Evolutionary conservation across 2,329 filamentous ascomycete genomes (phyloP).

Genomic region (Ophiostoma quercus): DNA sequence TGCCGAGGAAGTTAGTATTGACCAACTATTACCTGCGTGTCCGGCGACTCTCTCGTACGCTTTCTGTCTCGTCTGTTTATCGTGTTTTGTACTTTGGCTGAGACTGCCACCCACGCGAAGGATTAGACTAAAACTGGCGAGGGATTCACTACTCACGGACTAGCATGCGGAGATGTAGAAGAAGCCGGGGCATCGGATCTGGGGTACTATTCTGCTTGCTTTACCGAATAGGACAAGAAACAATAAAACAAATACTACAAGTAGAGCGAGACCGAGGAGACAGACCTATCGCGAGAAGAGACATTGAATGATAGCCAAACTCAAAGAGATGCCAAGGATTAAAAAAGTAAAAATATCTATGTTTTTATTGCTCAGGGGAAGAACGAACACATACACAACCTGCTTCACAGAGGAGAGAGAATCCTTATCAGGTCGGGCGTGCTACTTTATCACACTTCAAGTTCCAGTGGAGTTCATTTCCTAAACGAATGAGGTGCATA

Average conservation of each 20-base stretch:
- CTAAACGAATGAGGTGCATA: neutral
- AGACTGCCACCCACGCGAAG: too few species aligned
- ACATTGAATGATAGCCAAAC: neutral
- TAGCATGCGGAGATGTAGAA: slow-evolving; percentile 6
- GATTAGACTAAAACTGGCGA: neutral
- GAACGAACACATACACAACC: neutral
- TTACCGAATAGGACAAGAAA: too few species aligned
- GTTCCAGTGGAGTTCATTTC: neutral
- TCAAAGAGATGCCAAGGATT: neutral
- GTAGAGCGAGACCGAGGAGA: neutral
- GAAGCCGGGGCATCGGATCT: slow-evolving; percentile 1
- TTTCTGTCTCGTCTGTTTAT: too few species aligned
- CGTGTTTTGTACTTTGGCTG: neutral
- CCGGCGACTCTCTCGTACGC: too few species aligned
- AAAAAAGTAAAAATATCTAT: neutral
- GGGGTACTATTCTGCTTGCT: neutral
- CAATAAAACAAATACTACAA: too few species aligned
- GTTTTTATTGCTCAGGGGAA: neutral
- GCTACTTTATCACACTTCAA: neutral
- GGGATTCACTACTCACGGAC: neutral
- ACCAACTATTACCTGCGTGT: too few species aligned
- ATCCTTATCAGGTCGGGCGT: neutral
- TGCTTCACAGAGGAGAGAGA: neutral
- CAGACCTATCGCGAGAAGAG: neutral
- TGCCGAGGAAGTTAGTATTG: neutral